Evolutionary conservation across 2,329 filamentous ascomycete species (phyloP), one percentile per base, ranked within the genome.

Genomic region (Fusarium dimerum): DNA sequence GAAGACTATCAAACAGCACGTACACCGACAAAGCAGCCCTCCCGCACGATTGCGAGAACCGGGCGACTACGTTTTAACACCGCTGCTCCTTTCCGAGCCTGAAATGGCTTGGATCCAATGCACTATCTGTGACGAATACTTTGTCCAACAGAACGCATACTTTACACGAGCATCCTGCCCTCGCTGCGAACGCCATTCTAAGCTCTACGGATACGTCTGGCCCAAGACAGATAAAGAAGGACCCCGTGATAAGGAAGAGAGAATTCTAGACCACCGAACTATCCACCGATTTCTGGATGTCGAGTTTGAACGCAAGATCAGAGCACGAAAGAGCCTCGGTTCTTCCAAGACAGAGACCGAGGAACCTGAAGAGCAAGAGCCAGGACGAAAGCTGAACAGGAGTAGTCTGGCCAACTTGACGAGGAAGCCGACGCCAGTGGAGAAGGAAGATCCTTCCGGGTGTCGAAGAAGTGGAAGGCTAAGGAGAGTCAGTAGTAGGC

Each of bases 141-240:
- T 97, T 68, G 88, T 97, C 6, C 93, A 97, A 70, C 81, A 85
- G 40, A 89, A 97, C 58, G 91, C 90, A 0, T 97, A 96, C 69
- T 87, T 87, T 59, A 97, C 92, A 1, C 85, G 88, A 47, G 86
- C 88, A 45, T 88, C 90, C 15, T 99, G 94, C 69, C 92, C 91
- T 5, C 85, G 94, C 7, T 99, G 94, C 71, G 94, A 99, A 74
- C 84, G 94, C 1, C 94, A 99, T 68, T 95, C 90, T 15, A 97
- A 96, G 75, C 76, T 99, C 1, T 99, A 97, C 68, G 95, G 95
- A 0, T 97, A 89, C 67, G 80, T 88, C 51, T 99, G 94, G 94
- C 94, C 94, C 6, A 97, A 99, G 76, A 97, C 94, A 0, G 89
- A 96, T 54, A 88, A 81, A 56, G 85, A 88, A 26, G 90, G 90